Evolutionary conservation across 2,329 filamentous ascomycete genomes (phyloP).

Genomic region (Sporothrix humicola): DNA sequence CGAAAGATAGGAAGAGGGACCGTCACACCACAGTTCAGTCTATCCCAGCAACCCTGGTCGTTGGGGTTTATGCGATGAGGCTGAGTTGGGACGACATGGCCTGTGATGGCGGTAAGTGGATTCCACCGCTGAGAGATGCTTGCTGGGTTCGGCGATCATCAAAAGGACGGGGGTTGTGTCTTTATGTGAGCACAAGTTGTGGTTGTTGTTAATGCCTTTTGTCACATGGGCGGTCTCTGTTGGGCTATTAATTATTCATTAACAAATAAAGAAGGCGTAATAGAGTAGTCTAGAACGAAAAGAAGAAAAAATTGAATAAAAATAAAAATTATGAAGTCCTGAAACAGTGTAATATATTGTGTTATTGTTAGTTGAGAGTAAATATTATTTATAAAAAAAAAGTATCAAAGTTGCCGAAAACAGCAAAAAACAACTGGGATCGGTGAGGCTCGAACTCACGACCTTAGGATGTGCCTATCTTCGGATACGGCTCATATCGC

Average conservation of each 20-base stretch:
- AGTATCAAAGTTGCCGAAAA: neutral
- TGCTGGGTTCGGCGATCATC: neutral
- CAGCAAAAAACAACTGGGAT: conserved; percentile 33
- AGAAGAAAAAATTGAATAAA: neutral
- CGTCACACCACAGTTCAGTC: neutral
- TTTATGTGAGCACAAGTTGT: no score
- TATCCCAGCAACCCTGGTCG: neutral
- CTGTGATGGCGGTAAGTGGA: conserved; percentile 5
- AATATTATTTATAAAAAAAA: neutral
- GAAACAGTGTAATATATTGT: no score
- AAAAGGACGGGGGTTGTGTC: neutral
- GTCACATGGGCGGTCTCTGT: neutral
- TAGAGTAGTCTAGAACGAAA: neutral
- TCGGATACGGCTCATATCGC: conserved; percentile 25
- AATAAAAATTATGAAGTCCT: neutral
- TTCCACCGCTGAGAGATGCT: neutral
- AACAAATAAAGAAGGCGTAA: neutral
- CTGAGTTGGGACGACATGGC: conserved; percentile 26
- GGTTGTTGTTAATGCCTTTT: neutral
- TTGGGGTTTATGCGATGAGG: conserved; percentile 17
- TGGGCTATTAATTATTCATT: neutral
- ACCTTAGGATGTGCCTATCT: conserved; percentile 37
- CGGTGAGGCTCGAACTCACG: conserved; percentile 40
- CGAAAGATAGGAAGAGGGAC: neutral
- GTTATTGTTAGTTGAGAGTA: neutral